Evolutionary conservation across 495 filamentous ascomycete genomes (phyloP), one percentile per base, ranked within the genome.

Genomic region (Tricharina praecox): DNA sequence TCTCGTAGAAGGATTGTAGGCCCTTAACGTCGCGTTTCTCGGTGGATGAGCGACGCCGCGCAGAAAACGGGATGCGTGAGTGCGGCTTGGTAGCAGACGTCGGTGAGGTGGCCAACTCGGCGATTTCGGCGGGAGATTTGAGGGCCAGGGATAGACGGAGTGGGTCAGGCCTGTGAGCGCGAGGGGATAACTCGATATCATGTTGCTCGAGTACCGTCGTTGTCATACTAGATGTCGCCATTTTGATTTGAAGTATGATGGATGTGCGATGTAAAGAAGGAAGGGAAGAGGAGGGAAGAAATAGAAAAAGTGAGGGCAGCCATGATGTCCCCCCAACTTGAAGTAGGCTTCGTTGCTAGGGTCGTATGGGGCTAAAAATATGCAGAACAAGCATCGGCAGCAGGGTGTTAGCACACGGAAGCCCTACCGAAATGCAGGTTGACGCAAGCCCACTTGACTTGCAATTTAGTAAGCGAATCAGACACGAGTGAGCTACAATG

Each of bases 1-100:
- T 70, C 55, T 85, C 72, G 67, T 97, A 97, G 68, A 95, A 97
- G 20, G 75, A 73, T 51, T 83, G 71, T 7, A 97, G 62, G 51
- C 79, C 81, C 25, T 71, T 75, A 4, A 82, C 72, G 23, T 66
- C 60, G 38, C 61, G 54, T 10, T 67, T 66, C 48, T 50, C 60
- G 19, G 53, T 57, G 35, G 56, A 52, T 21, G 40, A 50, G 2
- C 48, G 49, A 4, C 44, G 26, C 10, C 41, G 46, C 11, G 38
- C 49, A 10, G 52, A 65, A 23, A 48, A 48, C 11, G 45, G 45
- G 9, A 48, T n/a, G 3, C 45, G 30, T 10, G 16, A 16, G 20
- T 48, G 34, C n/a, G n/a, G n/a, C n/a, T n/a, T n/a, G n/a, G n/a
- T n/a, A n/a, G n/a, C n/a, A n/a, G n/a, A n/a, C 21, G 40, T 11